Evolutionary conservation across 2,329 filamentous ascomycete species (phyloP), one percentile per base, ranked within the genome.

Genomic region (Colletotrichum echinochloae): DNA sequence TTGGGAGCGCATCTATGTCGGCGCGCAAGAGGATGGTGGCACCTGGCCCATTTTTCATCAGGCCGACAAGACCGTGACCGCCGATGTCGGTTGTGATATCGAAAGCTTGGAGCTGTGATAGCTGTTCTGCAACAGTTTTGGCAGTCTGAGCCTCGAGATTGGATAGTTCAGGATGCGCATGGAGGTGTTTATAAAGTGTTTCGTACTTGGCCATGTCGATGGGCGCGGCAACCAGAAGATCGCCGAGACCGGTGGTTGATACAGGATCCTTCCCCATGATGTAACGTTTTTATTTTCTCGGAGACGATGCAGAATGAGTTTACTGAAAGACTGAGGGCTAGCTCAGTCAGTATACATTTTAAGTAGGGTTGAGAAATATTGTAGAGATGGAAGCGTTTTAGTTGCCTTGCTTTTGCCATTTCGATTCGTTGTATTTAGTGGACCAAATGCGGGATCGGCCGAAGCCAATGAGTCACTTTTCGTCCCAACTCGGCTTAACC

Each of bases 1-100:
- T 80, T 0, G 89, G 89, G 0, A 91, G 79, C 0, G 83, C 90
- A 74, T 92, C 89, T 71, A 90, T 88, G 66, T 92, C 89, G 0
- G 89, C 88, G 2, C 90, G 85, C 0, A 91, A 80, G 0, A 91
- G 81, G 1, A 91, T 78, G 0, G 83, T 89, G 1, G 83, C 83
- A 0, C 89, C 89, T 0, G 75, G 51, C 0, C 88, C 89, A 74
- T 91, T 91, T 60, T 76, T 75, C 5, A 90, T 79, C 1, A 90
- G 80, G 0, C 83, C 89, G 1, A 85, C 85, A 6, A 91, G 76
- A 5, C 90, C 89, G 71, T 88, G 81, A 0, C 89, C 89, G 35
- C 89, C 89, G 18, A 91, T 89, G 3, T 51, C 44, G 11, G 68
- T 23, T 28, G 49, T 70, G 60, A 90, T 81, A 12, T 85, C 77